These are phyloP conservation scores for Xylaria venustula DNA, from an alignment of 495 filamentous ascomycete species.

Conservation along the genomic window DNA sequence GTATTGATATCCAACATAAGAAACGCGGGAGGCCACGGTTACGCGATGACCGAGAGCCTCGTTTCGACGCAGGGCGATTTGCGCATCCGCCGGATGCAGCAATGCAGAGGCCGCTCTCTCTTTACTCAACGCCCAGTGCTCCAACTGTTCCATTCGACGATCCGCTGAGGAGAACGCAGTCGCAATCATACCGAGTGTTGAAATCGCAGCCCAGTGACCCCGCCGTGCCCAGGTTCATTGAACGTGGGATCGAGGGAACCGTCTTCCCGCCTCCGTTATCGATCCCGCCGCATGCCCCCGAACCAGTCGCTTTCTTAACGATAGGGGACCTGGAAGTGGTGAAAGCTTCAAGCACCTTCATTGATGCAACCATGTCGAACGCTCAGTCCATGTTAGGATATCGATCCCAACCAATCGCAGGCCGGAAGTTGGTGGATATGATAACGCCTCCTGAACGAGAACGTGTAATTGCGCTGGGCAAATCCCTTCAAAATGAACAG, in stretches of 20 bases:
- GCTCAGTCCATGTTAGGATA: slow-evolving; percentile 39
- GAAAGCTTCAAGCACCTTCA: slow-evolving; percentile 52
- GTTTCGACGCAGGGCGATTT: slow-evolving; percentile 52
- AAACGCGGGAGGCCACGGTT: slow-evolving; percentile 90
- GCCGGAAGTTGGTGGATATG: slow-evolving; percentile 48
- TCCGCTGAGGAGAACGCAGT: slow-evolving; percentile 46
- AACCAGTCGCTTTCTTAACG: slow-evolving; percentile 55
- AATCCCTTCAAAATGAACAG: slow-evolving; percentile 48
- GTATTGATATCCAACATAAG: slow-evolving; percentile 93
- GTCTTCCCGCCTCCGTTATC: slow-evolving; percentile 46
- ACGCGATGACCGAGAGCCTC: slow-evolving; percentile 70
- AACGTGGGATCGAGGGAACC: slow-evolving; percentile 46
- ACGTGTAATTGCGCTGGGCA: slow-evolving; percentile 46
- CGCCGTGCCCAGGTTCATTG: slow-evolving; percentile 44
- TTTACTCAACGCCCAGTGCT: slow-evolving; percentile 37
- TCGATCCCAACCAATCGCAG: slow-evolving; percentile 29
- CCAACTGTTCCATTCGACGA: slow-evolving; percentile 38
- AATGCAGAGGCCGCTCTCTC: slow-evolving; percentile 45
- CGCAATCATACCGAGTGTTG: slow-evolving; percentile 56
- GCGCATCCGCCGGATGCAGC: slow-evolving; percentile 38
- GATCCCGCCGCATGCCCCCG: slow-evolving; percentile 37
- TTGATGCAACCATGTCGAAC: slow-evolving; percentile 29
- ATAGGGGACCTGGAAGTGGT: slow-evolving; percentile 51
- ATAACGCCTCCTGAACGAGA: slow-evolving; percentile 49
- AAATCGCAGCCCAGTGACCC: slow-evolving; percentile 56